Base-by-base conservation (phyloP, 805 yeast species). In the Saccharomycopsis olivae region DNA sequence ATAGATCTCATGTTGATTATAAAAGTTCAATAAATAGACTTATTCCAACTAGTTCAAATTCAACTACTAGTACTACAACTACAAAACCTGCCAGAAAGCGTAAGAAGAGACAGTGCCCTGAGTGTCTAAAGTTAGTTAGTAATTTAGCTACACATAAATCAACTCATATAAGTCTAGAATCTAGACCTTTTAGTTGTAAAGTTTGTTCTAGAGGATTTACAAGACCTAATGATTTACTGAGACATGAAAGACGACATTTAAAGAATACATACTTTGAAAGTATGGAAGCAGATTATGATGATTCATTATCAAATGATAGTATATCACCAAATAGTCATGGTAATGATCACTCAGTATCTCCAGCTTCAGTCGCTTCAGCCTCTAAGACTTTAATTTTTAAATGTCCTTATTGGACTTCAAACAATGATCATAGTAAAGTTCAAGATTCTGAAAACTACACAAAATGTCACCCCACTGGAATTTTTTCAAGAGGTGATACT, bases 401-500 rank as follows among this genome's bases (percentile, higher is more conserved):
- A 24, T 46, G 49, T 28, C 49, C 49, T n/a, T 46, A 36, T 31
- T 38, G 35, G 34, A 14, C 23, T 16, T 11, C 13, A 11, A 28
- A 28, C n/a, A 13, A 13, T n/a, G n/a, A 28, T 9, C 30, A n/a
- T 10, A 13, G 15, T 10, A 11, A 11, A 23, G n/a, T n/a, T n/a
- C 15, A 11, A 10, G 15, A 10, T 19, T 16, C 28, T 25, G 14
- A 33, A 10, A 11, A 33, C 14, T 10, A n/a, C n/a, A 21, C 11
- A 13, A 25, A 29, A 16, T 86, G 95, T 54, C 96, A 87, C 55
- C 70, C 72, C 39, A 74, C 86, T 3, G 96, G 96, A 5, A 75
- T 82, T 23, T 87, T 87, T 52, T 75, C 87, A 10, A 68, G 96
- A 32, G 83, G 95, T 55, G 96, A 87, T 55, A 87, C 96, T 4